phyloP scores from a whole-genome alignment of 139 green algal species.

The Tetradesmus lagerheimii region DNA sequence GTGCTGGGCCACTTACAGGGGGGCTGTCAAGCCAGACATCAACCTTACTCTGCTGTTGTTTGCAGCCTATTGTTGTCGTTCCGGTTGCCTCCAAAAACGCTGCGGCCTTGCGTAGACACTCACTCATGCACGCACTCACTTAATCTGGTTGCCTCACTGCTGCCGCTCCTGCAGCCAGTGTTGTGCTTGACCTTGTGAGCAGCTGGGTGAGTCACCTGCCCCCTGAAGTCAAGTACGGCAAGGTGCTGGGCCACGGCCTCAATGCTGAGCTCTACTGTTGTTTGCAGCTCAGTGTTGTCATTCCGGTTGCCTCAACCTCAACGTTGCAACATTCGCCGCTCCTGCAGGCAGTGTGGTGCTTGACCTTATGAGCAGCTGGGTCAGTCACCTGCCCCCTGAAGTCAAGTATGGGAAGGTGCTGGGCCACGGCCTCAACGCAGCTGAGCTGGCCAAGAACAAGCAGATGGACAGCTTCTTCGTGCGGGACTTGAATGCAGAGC shows the following conservation, averaged over 20 bases:
- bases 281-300: no score
- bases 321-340: background rate
- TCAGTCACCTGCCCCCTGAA: conserved; percentile 85
- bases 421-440: conserved; percentile 91
- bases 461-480: conserved; percentile 82
- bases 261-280: conserved; percentile 80
- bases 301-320: no score
- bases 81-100: no score
- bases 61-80: no score
- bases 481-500: conserved; percentile 81
- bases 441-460: conserved; percentile 83
- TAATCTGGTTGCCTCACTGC: no score
- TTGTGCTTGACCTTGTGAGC: conserved; percentile 81
- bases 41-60: no score
- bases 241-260: conserved; percentile 90
- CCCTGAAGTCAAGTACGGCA: conserved; percentile 68
- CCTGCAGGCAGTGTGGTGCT: conserved; percentile 61
- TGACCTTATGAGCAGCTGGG: conserved; percentile 84
- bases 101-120: no score
- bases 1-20: no score
- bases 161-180: conserved; percentile 30
- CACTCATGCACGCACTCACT: no score
- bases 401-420: conserved; percentile 75
- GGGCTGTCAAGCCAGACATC: no score
- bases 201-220: conserved; percentile 90